Base-by-base conservation (phyloP, 495 filamentous ascomycete genomes). In the Talaromyces trachyspermus region DNA sequence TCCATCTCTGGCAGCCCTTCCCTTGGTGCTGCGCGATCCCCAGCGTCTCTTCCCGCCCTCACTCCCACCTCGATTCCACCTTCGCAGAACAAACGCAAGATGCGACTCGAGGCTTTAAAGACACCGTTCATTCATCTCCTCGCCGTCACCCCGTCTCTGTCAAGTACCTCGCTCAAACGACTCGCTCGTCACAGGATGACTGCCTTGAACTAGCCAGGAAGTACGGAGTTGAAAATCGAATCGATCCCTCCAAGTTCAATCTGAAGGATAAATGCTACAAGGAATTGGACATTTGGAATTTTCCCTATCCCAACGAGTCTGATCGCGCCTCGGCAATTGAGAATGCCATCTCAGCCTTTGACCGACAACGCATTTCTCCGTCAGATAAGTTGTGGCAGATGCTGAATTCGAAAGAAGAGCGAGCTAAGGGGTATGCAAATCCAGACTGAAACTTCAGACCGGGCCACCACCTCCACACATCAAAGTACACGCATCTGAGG, bases 281-380 rank as follows among this genome's bases (percentile, higher is more conserved):
- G 55, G 89, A 95, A 48, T 70, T 95, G 23, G 85, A 95, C 58
- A 76, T 88, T 14, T 95, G 83, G 76, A 77, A 77, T 11, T 92
- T 88, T 61, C 69, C 75, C 5, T 92, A 90, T 60, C 69, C 70
- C 12, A 76, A 62, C 19, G 62, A 76, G 24, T 78, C 80, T 25
- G 85, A 90, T 53, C 81, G 89, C 20, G 72, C 89, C 55, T 71
- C 74, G 10, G 89, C 86, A 10, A 90, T 95, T 60, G 81, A 91
- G 54, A 87, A 85, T 57, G 86, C 88, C n/a, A 77, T 94, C 43
- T 81, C 76, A 29, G 75, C 83, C 19, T 95, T 85, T 54, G 89
- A 95, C 68, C 80, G 83, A 46, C 72, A 84, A 68, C 79, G 89
- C 4, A 63, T 95, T n/a, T 76, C 74, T 18, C 71, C 76, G 24